Conservation (phyloP, 2,329 filamentous ascomycete species). For the Sporothrix humicola region DNA sequence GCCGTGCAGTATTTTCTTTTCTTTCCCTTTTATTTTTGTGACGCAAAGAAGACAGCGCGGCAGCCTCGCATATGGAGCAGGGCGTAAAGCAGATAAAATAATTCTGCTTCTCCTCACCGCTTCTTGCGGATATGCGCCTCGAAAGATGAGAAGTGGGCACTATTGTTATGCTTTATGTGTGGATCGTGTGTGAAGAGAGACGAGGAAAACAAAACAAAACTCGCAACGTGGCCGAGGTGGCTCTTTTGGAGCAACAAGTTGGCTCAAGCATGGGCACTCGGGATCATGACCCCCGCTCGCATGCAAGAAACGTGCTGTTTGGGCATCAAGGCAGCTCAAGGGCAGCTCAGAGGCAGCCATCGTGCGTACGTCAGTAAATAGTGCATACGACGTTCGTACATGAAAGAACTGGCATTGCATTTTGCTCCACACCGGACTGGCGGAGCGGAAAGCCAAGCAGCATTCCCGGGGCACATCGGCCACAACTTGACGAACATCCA, state of each 20-base stretch:
- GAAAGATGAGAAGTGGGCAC: slow-evolving; percentile 4
- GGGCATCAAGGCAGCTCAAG: slow-evolving; percentile 24
- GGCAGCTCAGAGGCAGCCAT: too few relatives aligned
- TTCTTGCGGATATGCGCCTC: slow-evolving; percentile 8
- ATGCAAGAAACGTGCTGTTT: slow-evolving; percentile 21
- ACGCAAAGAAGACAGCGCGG: neutral
- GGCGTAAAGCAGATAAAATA: too few relatives aligned
- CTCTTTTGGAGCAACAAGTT: neutral
- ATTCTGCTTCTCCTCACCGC: slow-evolving; percentile 15
- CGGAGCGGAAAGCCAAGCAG: neutral
- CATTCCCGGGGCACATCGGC: neutral
- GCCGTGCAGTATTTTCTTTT: neutral
- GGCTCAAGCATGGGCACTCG: neutral
- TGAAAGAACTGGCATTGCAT: neutral
- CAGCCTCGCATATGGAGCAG: neutral
- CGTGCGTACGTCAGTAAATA: neutral
- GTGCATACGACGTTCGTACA: neutral
- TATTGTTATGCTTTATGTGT: neutral
- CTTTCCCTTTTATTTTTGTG: neutral
- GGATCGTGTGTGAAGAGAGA: neutral
- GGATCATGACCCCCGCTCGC: neutral
- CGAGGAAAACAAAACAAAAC: neutral
- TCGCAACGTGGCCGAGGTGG: slow-evolving; percentile 1
- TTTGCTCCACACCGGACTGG: neutral
- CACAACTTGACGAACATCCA: neutral